Evolutionary conservation across 768 basidiomycete species (phyloP).

Genomic region (Floccularia luteovirens): DNA sequence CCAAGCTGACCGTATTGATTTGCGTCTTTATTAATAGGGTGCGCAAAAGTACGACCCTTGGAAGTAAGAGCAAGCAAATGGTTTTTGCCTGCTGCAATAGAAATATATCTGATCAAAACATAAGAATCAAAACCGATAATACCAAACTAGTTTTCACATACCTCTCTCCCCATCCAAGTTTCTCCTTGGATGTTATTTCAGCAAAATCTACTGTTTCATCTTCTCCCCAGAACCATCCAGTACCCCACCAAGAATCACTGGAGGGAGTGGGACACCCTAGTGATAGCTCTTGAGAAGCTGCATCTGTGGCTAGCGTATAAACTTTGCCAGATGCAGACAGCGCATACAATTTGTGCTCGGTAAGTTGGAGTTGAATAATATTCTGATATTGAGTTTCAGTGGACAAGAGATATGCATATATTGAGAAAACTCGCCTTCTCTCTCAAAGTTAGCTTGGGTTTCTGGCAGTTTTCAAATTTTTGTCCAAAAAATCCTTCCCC

Average conservation of each 20-base stretch:
- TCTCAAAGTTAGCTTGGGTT: conserved; percentile 47
- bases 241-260: conserved; percentile 52
- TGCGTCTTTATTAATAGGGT: conserved; percentile 66
- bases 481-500: conserved; percentile 53
- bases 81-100: conserved; percentile 66
- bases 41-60: conserved; percentile 68
- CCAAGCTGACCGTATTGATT: conserved; percentile 86
- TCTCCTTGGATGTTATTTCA: conserved; percentile 51
- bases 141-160: conserved; percentile 17
- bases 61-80: conserved; percentile 71
- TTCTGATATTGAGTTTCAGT: conserved; percentile 34
- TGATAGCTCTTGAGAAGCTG: conserved; percentile 35
- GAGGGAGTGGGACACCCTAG: conserved; percentile 31
- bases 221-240: conserved; percentile 51
- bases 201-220: conserved; percentile 44
- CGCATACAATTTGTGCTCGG: conserved; percentile 60
- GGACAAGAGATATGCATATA: not conserved
- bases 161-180: conserved; percentile 62
- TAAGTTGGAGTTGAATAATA: conserved; percentile 56
- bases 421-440: conserved; percentile 46
- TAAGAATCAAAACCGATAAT: conserved; percentile 1
- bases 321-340: conserved; percentile 73
- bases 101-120: conserved; percentile 44
- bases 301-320: conserved; percentile 55
- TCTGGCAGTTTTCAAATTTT: conserved; percentile 13